Evolutionary conservation across 371 early-diverging fungal genomes (phyloP), one percentile per base, ranked within the genome.

Genomic region (Mortierella sp.): DNA sequence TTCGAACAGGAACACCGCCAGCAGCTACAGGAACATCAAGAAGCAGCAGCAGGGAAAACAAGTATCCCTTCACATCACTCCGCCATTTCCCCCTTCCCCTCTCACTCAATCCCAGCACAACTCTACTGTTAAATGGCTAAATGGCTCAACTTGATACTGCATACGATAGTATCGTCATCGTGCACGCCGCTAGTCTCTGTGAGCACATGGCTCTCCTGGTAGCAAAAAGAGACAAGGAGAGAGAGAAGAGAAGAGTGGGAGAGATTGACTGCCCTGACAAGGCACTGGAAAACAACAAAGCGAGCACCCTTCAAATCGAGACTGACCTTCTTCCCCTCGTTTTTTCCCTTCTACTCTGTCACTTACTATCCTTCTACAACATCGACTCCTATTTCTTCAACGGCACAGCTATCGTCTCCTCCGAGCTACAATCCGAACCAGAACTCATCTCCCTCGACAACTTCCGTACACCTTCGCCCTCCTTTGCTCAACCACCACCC

Each of bases 121-220:
- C 63, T 37, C 63, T 13, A 39, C 64, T 40, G 13, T 26, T 64
- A 24, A 19, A 9, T 47, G 19, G 9, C 11, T 47, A 11, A 19
- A 47, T 34, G 58, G 58, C 34, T 58, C 58, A 55, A 64, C 41
- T 64, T 37, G 41, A 37, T n/a, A 40, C 24, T 64, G 24, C 64
- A 64, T 43, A 41, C 64, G 39, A 24, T 40, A 39, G 26, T 34
- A 24, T 58, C 58, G 58, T 58, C 58, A 58, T 58, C 34, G 58
- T 58, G 58, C 58, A 7, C 58, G 34, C 19, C 58, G 9, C 34
- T 58, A 34, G 58, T 58, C 58, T 58, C 16, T 34, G 31, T 58
- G 58, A 58, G 58, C 58, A 58, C 58, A 58, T 58, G 34, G 58
- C 58, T 31, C 31, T 58, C 34, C 37, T 58, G 58, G 58, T 8